These are phyloP conservation scores for Talaromyces sp. DNA, from an alignment of 2,329 filamentous ascomycete genomes.

Conservation along the genomic window DNA sequence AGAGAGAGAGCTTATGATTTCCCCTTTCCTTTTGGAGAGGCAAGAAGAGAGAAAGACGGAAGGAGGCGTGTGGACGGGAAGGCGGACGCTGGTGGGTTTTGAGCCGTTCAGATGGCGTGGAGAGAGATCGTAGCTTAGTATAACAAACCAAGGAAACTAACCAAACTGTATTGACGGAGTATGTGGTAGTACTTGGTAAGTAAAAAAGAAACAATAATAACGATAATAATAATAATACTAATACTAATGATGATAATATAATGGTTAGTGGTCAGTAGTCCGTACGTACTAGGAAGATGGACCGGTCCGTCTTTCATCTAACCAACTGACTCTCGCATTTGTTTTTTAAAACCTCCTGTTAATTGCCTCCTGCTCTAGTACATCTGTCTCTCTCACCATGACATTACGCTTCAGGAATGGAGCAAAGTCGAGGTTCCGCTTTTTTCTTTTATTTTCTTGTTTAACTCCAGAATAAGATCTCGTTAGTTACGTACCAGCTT, in stretches of 20 bases:
- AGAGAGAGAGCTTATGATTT: neutral
- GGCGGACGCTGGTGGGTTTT: conserved; percentile 9
- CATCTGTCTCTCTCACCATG: neutral
- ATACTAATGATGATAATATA: too few relatives aligned
- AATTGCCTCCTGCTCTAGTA: neutral
- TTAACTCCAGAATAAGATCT: conserved; percentile 10
- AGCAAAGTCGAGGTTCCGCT: neutral
- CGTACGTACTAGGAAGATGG: neutral
- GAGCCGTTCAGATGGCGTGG: conserved; percentile 13
- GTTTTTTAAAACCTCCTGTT: neutral
- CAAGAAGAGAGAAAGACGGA: neutral
- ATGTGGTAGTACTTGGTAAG: neutral
- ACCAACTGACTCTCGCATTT: neutral
- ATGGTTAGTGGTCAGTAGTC: too few relatives aligned
- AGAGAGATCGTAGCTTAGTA: conserved; percentile 14
- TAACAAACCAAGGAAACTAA: neutral
- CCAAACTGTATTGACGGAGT: neutral
- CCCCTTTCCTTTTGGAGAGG: neutral
- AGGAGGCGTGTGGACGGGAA: conserved; percentile 10
- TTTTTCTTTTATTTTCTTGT: conserved; percentile 1
- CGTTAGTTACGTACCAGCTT: neutral
- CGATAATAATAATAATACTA: neutral
- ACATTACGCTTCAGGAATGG: conserved; percentile 1
- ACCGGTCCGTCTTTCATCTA: neutral
- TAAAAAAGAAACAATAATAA: neutral